phyloP scores from a whole-genome alignment of 2,329 filamentous ascomycete species.

The Sporothrix mexicana region DNA sequence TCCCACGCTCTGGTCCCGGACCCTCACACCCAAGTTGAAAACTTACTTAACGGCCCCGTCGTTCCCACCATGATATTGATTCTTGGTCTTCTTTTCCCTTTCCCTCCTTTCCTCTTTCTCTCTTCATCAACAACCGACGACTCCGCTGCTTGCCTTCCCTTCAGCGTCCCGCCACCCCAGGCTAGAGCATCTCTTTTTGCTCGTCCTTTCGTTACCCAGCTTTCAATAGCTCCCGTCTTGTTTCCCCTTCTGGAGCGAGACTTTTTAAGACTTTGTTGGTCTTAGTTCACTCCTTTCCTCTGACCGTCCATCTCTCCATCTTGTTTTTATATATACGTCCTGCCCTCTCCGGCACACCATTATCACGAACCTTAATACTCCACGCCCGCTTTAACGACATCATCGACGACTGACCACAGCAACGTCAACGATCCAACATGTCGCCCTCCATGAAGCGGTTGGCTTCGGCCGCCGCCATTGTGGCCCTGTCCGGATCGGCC shows the following conservation, averaged over 20 bases:
- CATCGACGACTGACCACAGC: background rate
- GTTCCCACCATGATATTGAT: slow-evolving; percentile 11
- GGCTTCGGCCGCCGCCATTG: slow-evolving; percentile 44
- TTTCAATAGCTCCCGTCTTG: background rate
- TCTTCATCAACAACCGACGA: slow-evolving; percentile 17
- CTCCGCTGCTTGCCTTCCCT: slow-evolving; percentile 25
- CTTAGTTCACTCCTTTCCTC: background rate
- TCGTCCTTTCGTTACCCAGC: slow-evolving; percentile 36
- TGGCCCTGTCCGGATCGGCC: slow-evolving; percentile 30
- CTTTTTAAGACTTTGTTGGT: slow-evolving; percentile 3
- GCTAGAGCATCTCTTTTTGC: slow-evolving; percentile 34
- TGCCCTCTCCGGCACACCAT: background rate
- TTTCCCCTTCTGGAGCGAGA: slow-evolving; percentile 18
- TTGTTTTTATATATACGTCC: background rate
- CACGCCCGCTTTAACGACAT: background rate
- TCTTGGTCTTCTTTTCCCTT: background rate
- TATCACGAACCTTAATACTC: background rate
- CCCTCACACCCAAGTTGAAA: slow-evolving; percentile 1
- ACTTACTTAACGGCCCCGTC: slow-evolving; percentile 15
- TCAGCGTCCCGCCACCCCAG: slow-evolving; percentile 14
- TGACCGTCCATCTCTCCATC: background rate
- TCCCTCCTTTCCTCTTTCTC: slow-evolving; percentile 13
- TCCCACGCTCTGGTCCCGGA: background rate
- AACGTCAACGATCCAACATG: slow-evolving; percentile 21
- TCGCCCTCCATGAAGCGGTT: slow-evolving; percentile 28